These are phyloP conservation scores for Chlorella sp. DNA, from an alignment of 139 green algal species.

Conservation along the genomic window DNA sequence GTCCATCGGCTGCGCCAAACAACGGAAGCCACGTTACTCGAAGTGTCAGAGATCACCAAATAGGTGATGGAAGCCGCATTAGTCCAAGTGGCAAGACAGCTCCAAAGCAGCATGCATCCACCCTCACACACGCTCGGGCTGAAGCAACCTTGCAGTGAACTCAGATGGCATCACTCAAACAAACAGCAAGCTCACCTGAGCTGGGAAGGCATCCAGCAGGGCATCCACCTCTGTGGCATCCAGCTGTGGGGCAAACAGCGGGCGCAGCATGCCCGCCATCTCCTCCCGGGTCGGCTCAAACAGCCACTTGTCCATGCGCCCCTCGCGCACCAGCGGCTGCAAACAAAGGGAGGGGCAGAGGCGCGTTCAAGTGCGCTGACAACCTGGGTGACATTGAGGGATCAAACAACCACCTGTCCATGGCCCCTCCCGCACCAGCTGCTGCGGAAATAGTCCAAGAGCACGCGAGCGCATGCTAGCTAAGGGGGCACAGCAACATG, in stretches of 20 bases:
- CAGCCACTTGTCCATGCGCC: constrained; percentile 69
- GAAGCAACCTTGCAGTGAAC: too few relatives aligned
- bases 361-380: background rate
- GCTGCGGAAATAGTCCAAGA: constrained; percentile 1
- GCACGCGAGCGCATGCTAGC: too few relatives aligned
- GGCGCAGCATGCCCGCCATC: constrained; percentile 18
- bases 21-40: too few relatives aligned
- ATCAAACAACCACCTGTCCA: constrained; percentile 60
- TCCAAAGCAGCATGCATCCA: too few relatives aligned
- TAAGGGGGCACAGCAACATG: too few relatives aligned
- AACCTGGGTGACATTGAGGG: background rate
- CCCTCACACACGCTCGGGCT: too few relatives aligned
- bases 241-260: constrained; percentile 11
- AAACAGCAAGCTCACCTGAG: background rate
- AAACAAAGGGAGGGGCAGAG: background rate
- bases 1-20: constrained; percentile 56
- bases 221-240: background rate
- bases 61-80: too few relatives aligned
- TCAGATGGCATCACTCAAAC: too few relatives aligned
- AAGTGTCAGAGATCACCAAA: too few relatives aligned
- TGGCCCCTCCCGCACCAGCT: constrained; percentile 51
- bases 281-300: constrained; percentile 38
- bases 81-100: too few relatives aligned
- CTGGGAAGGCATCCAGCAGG: constrained; percentile 48
- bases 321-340: constrained; percentile 44